phyloP scores from a whole-genome alignment of 1,139 yeast species.

The Zygoascus hellenicus region DNA sequence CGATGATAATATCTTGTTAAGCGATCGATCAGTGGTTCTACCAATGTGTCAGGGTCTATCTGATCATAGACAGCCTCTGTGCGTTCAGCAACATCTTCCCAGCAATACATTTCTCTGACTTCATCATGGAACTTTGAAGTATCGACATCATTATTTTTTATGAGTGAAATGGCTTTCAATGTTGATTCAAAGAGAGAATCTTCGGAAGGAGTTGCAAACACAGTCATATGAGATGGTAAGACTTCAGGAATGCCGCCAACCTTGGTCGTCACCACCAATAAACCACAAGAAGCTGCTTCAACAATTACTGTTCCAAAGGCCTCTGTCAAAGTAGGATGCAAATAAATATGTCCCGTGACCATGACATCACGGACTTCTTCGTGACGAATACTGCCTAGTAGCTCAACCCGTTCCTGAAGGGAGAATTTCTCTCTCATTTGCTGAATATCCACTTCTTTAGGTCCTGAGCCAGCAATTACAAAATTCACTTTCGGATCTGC shows the following conservation, averaged over 20 bases:
- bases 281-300: conserved; percentile 96
- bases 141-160: conserved; percentile 56
- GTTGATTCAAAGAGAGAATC: conserved; percentile 71
- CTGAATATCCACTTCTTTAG: conserved; percentile 85
- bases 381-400: conserved; percentile 84
- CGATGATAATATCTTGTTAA: conserved; percentile 62
- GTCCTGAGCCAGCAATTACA: conserved; percentile 94
- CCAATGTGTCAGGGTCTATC: conserved; percentile 41
- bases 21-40: conserved; percentile 48
- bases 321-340: conserved; percentile 92
- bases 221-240: conserved; percentile 87
- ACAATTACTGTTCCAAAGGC: conserved; percentile 97
- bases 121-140: conserved; percentile 73
- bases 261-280: conserved; percentile 87
- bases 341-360: conserved; percentile 88
- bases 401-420: conserved; percentile 78
- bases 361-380: conserved; percentile 90
- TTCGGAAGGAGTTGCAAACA: conserved; percentile 82
- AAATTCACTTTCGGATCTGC: conserved; percentile 63
- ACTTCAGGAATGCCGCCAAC: conserved; percentile 99
- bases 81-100: conserved; percentile 83
- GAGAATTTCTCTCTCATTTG: conserved; percentile 89
- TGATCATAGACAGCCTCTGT: conserved; percentile 74
- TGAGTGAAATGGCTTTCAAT: conserved; percentile 53
- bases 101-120: conserved; percentile 79